Evolutionary conservation across 495 filamentous ascomycete species (phyloP).

Genomic region (Cercophora samala): DNA sequence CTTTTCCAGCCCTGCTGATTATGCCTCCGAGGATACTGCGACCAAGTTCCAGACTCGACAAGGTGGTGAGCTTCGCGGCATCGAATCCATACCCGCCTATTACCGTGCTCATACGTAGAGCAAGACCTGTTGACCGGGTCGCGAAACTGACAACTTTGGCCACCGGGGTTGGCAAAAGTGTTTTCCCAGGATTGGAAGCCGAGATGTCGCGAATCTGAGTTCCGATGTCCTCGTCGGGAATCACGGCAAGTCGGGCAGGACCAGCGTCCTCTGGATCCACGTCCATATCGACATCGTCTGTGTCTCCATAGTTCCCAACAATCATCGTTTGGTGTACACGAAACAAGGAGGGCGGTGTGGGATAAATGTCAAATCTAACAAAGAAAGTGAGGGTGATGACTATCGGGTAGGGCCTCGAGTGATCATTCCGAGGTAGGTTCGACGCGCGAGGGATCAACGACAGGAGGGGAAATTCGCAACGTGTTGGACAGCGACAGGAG

Average conservation of each 20-base stretch:
- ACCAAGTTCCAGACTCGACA: constrained; percentile 67
- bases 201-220: constrained; percentile 22
- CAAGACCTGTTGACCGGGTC: constrained; percentile 65
- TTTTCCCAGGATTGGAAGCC: constrained; percentile 42
- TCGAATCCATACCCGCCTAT: constrained; percentile 63
- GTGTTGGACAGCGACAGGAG: neutral
- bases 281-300: constrained; percentile 7
- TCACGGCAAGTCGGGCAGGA: constrained; percentile 10
- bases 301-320: neutral
- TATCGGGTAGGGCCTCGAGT: neutral
- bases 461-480: neutral
- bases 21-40: constrained; percentile 65
- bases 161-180: constrained; percentile 63
- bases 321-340: neutral
- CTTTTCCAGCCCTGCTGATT: constrained; percentile 63
- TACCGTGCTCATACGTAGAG: constrained; percentile 65
- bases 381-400: neutral
- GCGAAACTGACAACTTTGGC: constrained; percentile 68
- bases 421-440: neutral
- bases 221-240: constrained; percentile 18
- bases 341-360: neutral
- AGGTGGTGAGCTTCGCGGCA: constrained; percentile 63
- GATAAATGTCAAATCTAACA: neutral
- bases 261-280: constrained; percentile 2
- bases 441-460: neutral